These are phyloP conservation scores for Aspergillus panamensis DNA, from an alignment of 495 filamentous ascomycete genomes.

Conservation along the genomic window DNA sequence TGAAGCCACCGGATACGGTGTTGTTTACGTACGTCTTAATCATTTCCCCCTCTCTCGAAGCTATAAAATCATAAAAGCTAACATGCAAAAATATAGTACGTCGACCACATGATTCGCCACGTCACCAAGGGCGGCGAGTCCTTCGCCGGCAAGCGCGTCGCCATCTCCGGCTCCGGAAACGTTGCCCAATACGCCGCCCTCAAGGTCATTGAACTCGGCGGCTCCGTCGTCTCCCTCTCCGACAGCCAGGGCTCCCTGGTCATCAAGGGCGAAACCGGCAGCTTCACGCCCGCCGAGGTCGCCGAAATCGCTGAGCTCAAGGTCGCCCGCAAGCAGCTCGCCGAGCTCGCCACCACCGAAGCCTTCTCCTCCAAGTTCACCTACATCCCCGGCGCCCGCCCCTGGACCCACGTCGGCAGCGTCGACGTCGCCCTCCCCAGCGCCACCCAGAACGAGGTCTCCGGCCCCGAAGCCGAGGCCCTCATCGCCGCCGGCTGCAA, in stretches of 20 bases:
- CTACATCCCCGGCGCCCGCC: conserved; percentile 84
- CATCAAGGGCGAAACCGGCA: conserved; percentile 53
- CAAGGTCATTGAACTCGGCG: conserved; percentile 95
- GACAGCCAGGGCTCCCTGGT: conserved; percentile 85
- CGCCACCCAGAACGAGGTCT: conserved; percentile 97
- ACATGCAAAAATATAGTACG: conserved; percentile 53
- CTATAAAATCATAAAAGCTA: background rate
- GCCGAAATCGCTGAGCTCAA: conserved; percentile 75
- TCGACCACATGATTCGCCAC: conserved; percentile 92
- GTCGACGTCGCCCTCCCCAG: conserved; percentile 90
- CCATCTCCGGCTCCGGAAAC: conserved; percentile 96
- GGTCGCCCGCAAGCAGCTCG: conserved; percentile 78
- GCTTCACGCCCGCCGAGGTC: conserved; percentile 76
- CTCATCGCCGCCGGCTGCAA: conserved; percentile 72
- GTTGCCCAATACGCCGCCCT: conserved; percentile 97
- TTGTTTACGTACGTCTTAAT: conserved; percentile 64
- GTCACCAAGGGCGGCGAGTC: conserved; percentile 74
- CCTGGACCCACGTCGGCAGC: conserved; percentile 83
- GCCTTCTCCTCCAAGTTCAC: conserved; percentile 66
- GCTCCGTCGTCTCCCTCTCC: conserved; percentile 87
- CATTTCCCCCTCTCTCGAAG: background rate
- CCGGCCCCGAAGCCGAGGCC: conserved; percentile 77
- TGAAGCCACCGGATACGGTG: conserved; percentile 95
- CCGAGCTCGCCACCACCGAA: conserved; percentile 52
- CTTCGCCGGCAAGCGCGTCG: conserved; percentile 89